These are phyloP conservation scores for Colletotrichum echinochloae DNA, from an alignment of 2,329 filamentous ascomycete genomes.

Conservation along the genomic window DNA sequence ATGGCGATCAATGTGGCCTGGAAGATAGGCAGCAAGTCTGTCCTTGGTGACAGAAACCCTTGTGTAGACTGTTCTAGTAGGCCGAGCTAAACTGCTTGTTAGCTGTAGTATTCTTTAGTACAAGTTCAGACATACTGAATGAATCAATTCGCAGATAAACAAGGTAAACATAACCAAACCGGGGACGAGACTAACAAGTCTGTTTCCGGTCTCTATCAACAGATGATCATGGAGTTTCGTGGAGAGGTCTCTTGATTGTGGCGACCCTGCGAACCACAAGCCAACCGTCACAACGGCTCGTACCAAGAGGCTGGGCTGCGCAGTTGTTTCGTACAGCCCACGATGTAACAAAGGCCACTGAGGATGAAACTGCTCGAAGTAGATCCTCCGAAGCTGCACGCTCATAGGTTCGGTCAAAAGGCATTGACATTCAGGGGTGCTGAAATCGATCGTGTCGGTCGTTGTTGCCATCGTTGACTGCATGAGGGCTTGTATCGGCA, in stretches of 20 bases:
- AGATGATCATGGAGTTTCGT: constrained; percentile 25
- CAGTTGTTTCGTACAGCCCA: constrained; percentile 13
- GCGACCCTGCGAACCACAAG: constrained; percentile 22
- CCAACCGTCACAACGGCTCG: constrained; percentile 26
- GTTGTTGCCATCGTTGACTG: background rate
- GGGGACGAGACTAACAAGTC: constrained; percentile 3
- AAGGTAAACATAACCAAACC: background rate
- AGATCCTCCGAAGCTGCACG: constrained; percentile 19
- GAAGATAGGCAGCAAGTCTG: constrained; percentile 24
- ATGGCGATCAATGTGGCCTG: constrained; percentile 22
- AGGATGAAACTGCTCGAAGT: constrained; percentile 29
- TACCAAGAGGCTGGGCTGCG: constrained; percentile 18
- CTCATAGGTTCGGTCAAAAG: constrained; percentile 11
- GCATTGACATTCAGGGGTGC: background rate
- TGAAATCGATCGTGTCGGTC: constrained; percentile 17
- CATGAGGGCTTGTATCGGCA: constrained; percentile 12
- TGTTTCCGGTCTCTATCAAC: constrained; percentile 20
- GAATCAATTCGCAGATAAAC: too few relatives aligned
- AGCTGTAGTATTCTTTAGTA: background rate
- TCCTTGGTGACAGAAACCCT: constrained; percentile 15
- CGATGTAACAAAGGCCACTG: constrained; percentile 33
- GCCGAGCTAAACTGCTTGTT: constrained; percentile 6
- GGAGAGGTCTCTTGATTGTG: background rate
- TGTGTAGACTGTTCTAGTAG: constrained; percentile 22
- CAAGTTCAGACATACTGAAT: background rate